Conservation (phyloP, 2,329 filamentous ascomycete genomes). For the Aotearoamyces nothofagi region DNA sequence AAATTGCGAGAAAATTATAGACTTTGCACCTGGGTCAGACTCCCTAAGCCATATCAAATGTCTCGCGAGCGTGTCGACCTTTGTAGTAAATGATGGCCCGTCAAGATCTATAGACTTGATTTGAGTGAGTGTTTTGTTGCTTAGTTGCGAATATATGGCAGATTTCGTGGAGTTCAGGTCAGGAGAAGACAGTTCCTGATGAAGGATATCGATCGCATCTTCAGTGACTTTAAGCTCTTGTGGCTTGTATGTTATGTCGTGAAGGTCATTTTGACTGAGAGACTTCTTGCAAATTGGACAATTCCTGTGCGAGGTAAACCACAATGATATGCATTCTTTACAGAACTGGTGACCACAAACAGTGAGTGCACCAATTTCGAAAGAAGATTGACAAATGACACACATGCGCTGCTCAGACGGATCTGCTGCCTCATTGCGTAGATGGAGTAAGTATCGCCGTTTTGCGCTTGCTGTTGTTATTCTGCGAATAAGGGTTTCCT, state of each 20-base stretch:
- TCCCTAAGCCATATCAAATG: slow-evolving; percentile 78
- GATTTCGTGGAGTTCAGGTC: slow-evolving; percentile 16
- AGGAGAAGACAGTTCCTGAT: slow-evolving; percentile 11
- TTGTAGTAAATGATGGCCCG: slow-evolving; percentile 67
- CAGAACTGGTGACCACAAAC: slow-evolving; percentile 88
- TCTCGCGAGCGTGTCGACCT: slow-evolving; percentile 69
- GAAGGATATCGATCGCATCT: slow-evolving; percentile 20
- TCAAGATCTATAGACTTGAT: slow-evolving; percentile 71
- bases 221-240: slow-evolving; percentile 56
- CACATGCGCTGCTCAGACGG: slow-evolving; percentile 55
- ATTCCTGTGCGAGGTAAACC: slow-evolving; percentile 59
- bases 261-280: slow-evolving; percentile 52
- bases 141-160: slow-evolving; percentile 65
- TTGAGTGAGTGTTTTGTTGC: slow-evolving; percentile 52
- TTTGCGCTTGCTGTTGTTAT: slow-evolving; percentile 54
- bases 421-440: slow-evolving; percentile 25
- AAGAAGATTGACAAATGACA: slow-evolving; percentile 68
- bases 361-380: slow-evolving; percentile 68
- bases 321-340: slow-evolving; percentile 68
- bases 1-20: slow-evolving; percentile 90
- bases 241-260: slow-evolving; percentile 74
- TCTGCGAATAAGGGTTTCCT: slow-evolving; percentile 36
- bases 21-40: slow-evolving; percentile 75
- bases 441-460: slow-evolving; percentile 49
- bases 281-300: slow-evolving; percentile 75